Evolutionary conservation across 768 basidiomycete genomes (phyloP).

Genomic region (Postia placenta): DNA sequence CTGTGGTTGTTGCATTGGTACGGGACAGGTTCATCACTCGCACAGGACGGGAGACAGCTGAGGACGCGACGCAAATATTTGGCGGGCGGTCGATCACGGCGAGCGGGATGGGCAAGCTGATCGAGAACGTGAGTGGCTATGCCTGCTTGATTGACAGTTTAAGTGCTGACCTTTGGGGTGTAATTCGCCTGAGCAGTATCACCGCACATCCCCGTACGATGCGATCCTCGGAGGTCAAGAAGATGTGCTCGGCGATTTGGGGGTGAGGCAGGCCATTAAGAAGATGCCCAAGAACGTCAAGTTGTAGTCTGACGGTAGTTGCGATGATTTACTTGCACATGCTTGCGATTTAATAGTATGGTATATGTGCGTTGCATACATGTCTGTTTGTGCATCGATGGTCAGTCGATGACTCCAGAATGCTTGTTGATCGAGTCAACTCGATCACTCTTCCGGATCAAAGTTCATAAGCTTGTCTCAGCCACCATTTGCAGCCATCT

Average conservation of each 20-base stretch:
- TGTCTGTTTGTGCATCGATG: too few species aligned
- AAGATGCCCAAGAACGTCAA: constrained; percentile 54
- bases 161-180: not conserved
- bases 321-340: too few species aligned
- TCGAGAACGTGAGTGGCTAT: constrained; percentile 61
- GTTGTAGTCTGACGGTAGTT: constrained; percentile 23
- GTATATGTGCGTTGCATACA: too few species aligned
- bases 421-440: too few species aligned
- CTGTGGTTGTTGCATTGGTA: too few species aligned
- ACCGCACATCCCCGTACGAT: constrained; percentile 79
- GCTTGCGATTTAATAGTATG: too few species aligned
- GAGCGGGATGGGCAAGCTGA: constrained; percentile 80
- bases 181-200: constrained; percentile 62
- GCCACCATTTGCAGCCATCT: too few species aligned
- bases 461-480: too few species aligned
- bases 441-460: too few species aligned
- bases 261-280: constrained; percentile 67
- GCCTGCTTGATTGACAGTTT: not conserved
- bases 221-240: constrained; percentile 79
- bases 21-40: constrained; percentile 65
- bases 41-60: constrained; percentile 59
- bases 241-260: constrained; percentile 68
- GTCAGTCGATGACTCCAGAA: too few species aligned
- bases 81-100: constrained; percentile 85
- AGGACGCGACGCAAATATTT: constrained; percentile 80